Evolutionary conservation across 2,329 filamentous ascomycete species (phyloP).

Genomic region (Monosporascus sp.): DNA sequence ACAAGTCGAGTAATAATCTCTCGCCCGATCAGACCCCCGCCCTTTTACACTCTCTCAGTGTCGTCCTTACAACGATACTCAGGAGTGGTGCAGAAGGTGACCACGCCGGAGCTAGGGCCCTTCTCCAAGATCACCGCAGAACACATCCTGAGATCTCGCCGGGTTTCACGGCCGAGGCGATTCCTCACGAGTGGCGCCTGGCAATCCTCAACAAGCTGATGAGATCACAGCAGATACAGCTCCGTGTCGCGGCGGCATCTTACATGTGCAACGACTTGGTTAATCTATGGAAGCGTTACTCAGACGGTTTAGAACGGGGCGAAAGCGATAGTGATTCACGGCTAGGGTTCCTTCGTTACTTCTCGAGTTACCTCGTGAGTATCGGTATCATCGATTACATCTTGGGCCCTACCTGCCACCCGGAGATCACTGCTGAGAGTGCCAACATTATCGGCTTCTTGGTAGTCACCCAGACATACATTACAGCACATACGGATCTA

Average conservation of each 20-base stretch:
- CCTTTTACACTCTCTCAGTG: slow-evolving; percentile 36
- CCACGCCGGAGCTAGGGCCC: slow-evolving; percentile 29
- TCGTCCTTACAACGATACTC: slow-evolving; percentile 30
- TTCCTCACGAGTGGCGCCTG: slow-evolving; percentile 65
- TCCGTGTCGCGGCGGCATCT: slow-evolving; percentile 75
- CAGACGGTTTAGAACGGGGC: slow-evolving; percentile 37
- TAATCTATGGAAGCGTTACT: slow-evolving; percentile 54
- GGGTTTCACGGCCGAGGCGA: slow-evolving; percentile 40
- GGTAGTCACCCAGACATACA: slow-evolving; percentile 71
- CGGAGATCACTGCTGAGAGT: slow-evolving; percentile 78
- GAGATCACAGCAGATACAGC: slow-evolving; percentile 81
- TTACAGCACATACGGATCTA: slow-evolving; percentile 64
- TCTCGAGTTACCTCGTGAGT: slow-evolving; percentile 63
- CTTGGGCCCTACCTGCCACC: slow-evolving; percentile 84
- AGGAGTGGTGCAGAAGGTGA: slow-evolving; percentile 34
- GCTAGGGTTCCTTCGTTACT: slow-evolving; percentile 51
- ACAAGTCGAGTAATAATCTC: slow-evolving; percentile 51
- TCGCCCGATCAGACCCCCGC: slow-evolving; percentile 37
- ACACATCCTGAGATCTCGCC: slow-evolving; percentile 33
- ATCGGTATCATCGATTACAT: slow-evolving; percentile 80
- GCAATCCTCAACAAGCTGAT: slow-evolving; percentile 65
- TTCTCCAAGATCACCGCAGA: slow-evolving; percentile 27
- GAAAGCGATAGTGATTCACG: slow-evolving; percentile 25
- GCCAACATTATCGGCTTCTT: slow-evolving; percentile 84
- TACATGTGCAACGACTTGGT: slow-evolving; percentile 69